Conservation (phyloP, 768 basidiomycete species). For the Suillus fuscotomentosus region DNA sequence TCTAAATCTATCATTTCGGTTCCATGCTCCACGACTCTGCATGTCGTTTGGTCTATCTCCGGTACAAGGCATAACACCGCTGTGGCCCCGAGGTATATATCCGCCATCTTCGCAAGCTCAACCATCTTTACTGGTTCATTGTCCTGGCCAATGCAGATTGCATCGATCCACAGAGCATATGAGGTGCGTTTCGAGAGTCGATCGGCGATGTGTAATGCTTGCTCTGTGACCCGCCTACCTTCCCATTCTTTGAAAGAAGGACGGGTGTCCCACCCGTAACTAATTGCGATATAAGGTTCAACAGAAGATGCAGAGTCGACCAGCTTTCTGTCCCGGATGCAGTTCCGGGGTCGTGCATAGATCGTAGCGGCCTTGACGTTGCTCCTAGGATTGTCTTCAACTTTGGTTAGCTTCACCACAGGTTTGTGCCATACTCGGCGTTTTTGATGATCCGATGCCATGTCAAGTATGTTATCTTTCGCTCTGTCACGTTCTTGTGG, state of each 20-base stretch:
- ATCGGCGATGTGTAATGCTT: conserved; percentile 1
- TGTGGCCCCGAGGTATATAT: conserved; percentile 5
- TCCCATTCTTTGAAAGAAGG: conserved; percentile 6
- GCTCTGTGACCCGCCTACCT: conserved; percentile 7
- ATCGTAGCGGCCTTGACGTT: not conserved
- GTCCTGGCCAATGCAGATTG: conserved; percentile 6
- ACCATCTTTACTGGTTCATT: not conserved
- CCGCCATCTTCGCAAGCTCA: conserved; percentile 4
- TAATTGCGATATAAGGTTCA: conserved; percentile 5
- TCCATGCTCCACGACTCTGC: conserved; percentile 2
- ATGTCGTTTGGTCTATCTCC: not conserved
- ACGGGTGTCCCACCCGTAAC: conserved; percentile 3
- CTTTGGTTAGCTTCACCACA: conserved; percentile 3
- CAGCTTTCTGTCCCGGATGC: conserved; percentile 7
- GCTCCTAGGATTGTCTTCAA: conserved; percentile 1
- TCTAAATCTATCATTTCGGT: conserved; percentile 4
- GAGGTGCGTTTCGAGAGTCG: conserved; percentile 5
- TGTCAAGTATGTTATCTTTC: not conserved
- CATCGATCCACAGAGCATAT: conserved; percentile 7
- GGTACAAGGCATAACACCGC: conserved; percentile 7
- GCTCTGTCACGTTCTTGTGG: conserved; percentile 3
- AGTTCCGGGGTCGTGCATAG: not conserved
- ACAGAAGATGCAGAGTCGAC: conserved; percentile 2
- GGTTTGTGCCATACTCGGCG: not conserved
- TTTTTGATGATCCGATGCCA: conserved; percentile 2